phyloP scores from a whole-genome alignment of 768 basidiomycete species.

The Boletus patriciae region DNA sequence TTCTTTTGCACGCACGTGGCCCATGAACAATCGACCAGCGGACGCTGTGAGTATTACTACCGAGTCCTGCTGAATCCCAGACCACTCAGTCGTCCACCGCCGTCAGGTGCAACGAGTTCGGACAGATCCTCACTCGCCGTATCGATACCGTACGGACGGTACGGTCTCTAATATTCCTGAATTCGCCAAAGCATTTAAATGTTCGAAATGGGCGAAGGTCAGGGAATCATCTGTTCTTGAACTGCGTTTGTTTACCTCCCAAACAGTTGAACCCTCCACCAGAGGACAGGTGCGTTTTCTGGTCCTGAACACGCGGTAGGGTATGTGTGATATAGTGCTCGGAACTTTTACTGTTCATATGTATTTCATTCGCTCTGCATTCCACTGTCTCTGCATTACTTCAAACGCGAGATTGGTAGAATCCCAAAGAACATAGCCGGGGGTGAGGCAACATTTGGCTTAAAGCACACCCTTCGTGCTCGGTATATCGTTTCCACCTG shows the following conservation, averaged over 20 bases:
- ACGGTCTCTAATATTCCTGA: constrained; percentile 85
- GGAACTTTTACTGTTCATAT: constrained; percentile 11
- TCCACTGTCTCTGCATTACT: neutral
- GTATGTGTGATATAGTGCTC: constrained; percentile 7
- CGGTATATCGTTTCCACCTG: constrained; percentile 87
- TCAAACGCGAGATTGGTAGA: neutral
- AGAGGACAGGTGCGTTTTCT: constrained; percentile 78
- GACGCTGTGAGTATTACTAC: constrained; percentile 55
- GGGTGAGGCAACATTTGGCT: constrained; percentile 4
- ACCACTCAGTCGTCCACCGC: neutral
- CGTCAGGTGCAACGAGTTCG: constrained; percentile 71
- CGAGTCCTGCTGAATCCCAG: neutral
- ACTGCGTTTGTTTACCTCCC: neutral
- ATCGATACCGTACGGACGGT: constrained; percentile 76
- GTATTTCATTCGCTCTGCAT: constrained; percentile 15
- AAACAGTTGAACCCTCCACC: constrained; percentile 76
- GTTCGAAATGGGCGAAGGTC: constrained; percentile 73
- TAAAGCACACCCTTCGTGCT: constrained; percentile 95
- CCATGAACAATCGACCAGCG: constrained; percentile 73
- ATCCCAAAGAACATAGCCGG: neutral
- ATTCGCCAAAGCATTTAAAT: constrained; percentile 87
- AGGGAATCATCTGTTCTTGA: constrained; percentile 19
- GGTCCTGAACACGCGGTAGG: constrained; percentile 45
- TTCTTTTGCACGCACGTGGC: constrained; percentile 87
- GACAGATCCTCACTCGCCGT: constrained; percentile 88